These are phyloP conservation scores for Neolentinus lepideus DNA, from an alignment of 1,284 basidiomycete genomes.

Conservation along the genomic window DNA sequence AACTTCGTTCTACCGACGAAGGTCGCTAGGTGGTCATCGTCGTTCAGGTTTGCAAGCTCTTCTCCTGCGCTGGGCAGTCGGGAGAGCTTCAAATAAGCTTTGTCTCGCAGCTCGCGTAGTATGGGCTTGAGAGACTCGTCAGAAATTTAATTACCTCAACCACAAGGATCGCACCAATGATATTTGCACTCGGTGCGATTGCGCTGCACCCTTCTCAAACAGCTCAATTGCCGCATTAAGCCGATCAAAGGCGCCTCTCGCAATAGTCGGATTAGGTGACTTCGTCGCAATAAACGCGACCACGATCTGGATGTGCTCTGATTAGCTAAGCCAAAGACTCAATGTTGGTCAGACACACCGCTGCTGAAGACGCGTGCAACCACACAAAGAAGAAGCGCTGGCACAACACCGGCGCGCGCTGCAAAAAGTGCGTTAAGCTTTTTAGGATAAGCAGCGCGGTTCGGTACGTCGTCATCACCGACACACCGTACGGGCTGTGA, in stretches of 20 bases:
- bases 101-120: conserved; percentile 37
- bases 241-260: conserved; percentile 48
- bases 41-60: background rate
- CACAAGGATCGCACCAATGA: conserved; percentile 33
- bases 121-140: conserved; percentile 32
- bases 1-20: background rate
- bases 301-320: background rate
- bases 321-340: background rate
- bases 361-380: conserved; percentile 50
- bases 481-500: conserved; percentile 28
- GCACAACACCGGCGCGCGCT: conserved; percentile 46
- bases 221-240: conserved; percentile 47
- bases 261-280: conserved; percentile 53
- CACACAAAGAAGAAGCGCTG: conserved; percentile 47
- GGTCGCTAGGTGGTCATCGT: background rate
- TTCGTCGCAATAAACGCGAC: conserved; percentile 35
- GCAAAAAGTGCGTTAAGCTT: conserved; percentile 38
- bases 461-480: conserved; percentile 57
- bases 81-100: conserved; percentile 10
- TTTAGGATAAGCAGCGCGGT: conserved; percentile 50
- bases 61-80: background rate
- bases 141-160: background rate
- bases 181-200: conserved; percentile 41
- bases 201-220: conserved; percentile 40
- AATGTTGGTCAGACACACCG: conserved; percentile 29